phyloP scores from a whole-genome alignment of 2,329 filamentous ascomycete species.

The Aureobasidium sp. region DNA sequence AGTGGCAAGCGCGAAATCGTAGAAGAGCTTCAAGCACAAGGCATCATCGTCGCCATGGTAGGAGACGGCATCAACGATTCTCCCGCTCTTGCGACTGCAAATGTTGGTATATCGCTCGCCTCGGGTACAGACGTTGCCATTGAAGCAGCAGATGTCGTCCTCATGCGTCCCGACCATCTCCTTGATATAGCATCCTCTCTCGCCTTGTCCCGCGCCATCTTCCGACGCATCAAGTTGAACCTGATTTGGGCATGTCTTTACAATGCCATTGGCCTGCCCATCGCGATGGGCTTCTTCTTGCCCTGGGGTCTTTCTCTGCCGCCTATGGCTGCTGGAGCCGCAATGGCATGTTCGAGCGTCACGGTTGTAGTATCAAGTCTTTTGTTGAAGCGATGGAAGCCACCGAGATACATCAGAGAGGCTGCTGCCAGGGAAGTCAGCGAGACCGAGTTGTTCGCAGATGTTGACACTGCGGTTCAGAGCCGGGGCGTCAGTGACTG shows the following conservation, averaged over 20 bases:
- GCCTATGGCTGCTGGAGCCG: constrained; percentile 87
- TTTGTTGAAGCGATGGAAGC: constrained; percentile 75
- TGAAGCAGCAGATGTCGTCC: constrained; percentile 90
- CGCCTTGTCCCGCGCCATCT: constrained; percentile 74
- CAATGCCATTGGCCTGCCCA: constrained; percentile 83
- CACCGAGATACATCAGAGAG: constrained; percentile 80
- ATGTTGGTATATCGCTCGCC: constrained; percentile 86
- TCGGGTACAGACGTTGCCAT: constrained; percentile 95
- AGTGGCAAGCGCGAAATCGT: constrained; percentile 87
- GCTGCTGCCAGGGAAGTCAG: constrained; percentile 38
- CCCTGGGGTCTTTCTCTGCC: constrained; percentile 82
- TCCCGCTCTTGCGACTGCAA: constrained; percentile 82
- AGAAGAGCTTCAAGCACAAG: constrained; percentile 61
- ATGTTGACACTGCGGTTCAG: constrained; percentile 3
- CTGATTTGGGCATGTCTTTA: constrained; percentile 88
- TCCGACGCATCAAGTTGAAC: constrained; percentile 88
- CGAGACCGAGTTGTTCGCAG: constrained; percentile 15
- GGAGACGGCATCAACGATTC: constrained; percentile 99
- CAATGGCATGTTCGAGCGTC: constrained; percentile 87
- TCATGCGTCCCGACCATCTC: constrained; percentile 87
- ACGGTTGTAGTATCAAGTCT: constrained; percentile 81
- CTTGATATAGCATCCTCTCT: constrained; percentile 88
- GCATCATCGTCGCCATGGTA: constrained; percentile 87
- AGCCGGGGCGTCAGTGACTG: constrained; percentile 2
- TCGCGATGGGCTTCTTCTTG: constrained; percentile 94